A percentile compares a stretch with the other conserved stretches of the same genome.
phyloP scores from a whole-genome alignment of 768 basidiomycete genomes.

The Steccherinum ochraceum region DNA sequence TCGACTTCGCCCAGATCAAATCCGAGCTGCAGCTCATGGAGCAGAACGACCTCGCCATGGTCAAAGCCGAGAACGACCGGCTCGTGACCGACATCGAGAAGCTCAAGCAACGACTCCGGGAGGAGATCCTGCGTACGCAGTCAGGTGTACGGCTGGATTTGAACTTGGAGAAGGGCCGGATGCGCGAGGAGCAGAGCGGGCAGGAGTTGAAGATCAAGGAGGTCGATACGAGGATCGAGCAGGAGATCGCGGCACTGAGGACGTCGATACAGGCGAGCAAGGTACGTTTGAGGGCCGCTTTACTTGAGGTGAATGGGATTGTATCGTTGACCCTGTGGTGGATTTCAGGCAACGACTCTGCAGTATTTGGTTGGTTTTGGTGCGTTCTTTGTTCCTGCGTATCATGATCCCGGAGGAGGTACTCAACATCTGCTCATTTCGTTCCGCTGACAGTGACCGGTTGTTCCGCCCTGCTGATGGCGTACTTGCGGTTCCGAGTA shows the following conservation, averaged over 20 bases:
- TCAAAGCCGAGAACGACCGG: slow-evolving; percentile 97
- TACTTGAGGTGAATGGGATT: too few relatives aligned
- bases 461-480: slow-evolving; percentile 81
- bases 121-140: slow-evolving; percentile 89
- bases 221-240: slow-evolving; percentile 95
- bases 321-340: background rate
- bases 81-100: slow-evolving; percentile 87
- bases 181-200: slow-evolving; percentile 86
- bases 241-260: slow-evolving; percentile 83
- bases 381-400: slow-evolving; percentile 31
- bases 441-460: slow-evolving; percentile 60
- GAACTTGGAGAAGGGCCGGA: slow-evolving; percentile 94
- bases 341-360: slow-evolving; percentile 65
- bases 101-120: slow-evolving; percentile 86
- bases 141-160: slow-evolving; percentile 90
- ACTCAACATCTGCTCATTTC: background rate
- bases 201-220: slow-evolving; percentile 97
- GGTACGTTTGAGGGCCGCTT: slow-evolving; percentile 38
- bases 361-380: slow-evolving; percentile 87
- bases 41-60: slow-evolving; percentile 92
- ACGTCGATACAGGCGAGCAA: slow-evolving; percentile 84
- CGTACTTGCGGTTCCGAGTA: slow-evolving; percentile 69
- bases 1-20: slow-evolving; percentile 95
- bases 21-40: slow-evolving; percentile 94
- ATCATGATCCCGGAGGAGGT: background rate